Base-by-base conservation (phyloP, 2,329 filamentous ascomycete species). In the Epichloe bromicola region DNA sequence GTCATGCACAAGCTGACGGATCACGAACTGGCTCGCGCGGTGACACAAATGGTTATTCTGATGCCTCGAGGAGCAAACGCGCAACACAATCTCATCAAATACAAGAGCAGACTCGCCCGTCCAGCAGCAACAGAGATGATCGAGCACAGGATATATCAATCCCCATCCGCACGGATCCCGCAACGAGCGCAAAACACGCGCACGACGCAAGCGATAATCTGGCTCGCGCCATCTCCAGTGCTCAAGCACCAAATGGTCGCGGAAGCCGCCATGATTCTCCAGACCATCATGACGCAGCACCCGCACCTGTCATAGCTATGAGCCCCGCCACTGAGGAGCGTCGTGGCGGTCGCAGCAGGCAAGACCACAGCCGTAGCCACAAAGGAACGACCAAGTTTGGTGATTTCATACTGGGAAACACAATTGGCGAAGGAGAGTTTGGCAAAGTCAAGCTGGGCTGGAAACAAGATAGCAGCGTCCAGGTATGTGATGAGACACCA, bases 401-500 rank as follows among this genome's bases (percentile, higher is more conserved):
- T 54, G 89, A 96, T 56, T 98, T 97, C 67, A 88, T 95, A 54
- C 77, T 98, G 3, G 93, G 93, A 37, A 91, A 95, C 66, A 97
- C 91, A 2, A 84, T 98, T 47, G 93, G 93, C 47, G 93, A 98
- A 72, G 93, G 93, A 55, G 93, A 98, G 68, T 98, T 98, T 65
- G 93, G 93, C 57, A 98, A 98, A 66, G 93, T 98, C 61, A 97
- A 96, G 69, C 82, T 97, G 63, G 93, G 93, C 26, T 98, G 93
- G 93, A 97, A 96, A 68, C 86, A 88, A 65, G 90, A 95, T 67
- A 90, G 89, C 54, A 90, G 84, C 57, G 86, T 95, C 47, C 85
- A 91, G 73, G 82, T 84, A 70, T 59, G 68, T 55, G 30, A 17
- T 8, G 23, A 33, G 4, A 10, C 17, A 14, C 10, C 11, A 10